Evolutionary conservation across 2,329 filamentous ascomycete genomes (phyloP).

Genomic region (Colletotrichum cordylinicola): DNA sequence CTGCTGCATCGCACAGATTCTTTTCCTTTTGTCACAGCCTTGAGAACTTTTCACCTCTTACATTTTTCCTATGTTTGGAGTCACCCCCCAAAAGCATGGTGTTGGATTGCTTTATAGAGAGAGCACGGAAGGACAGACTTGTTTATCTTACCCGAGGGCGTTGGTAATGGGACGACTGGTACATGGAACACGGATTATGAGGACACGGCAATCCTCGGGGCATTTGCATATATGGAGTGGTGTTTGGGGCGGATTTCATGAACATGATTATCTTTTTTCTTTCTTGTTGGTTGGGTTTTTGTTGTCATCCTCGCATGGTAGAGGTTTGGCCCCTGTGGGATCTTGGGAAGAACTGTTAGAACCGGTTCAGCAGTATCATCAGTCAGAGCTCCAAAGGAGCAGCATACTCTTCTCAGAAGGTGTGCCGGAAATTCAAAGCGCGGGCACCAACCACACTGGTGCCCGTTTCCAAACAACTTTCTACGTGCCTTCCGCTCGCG

Average conservation of each 20-base stretch:
- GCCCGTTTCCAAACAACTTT: conserved; percentile 4
- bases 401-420: neutral
- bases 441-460: neutral
- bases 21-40: neutral
- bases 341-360: neutral
- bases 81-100: conserved; percentile 21
- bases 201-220: conserved; percentile 19
- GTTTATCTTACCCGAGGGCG: conserved; percentile 11
- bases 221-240: conserved; percentile 21
- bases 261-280: neutral
- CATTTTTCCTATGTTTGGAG: conserved; percentile 19
- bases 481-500: neutral
- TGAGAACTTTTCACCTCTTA: neutral
- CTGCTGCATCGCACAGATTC: neutral
- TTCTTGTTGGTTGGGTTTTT: neutral
- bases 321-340: neutral
- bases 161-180: conserved; percentile 17
- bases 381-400: neutral
- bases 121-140: conserved; percentile 6
- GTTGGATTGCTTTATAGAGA: conserved; percentile 20
- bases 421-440: neutral
- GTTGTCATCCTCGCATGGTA: neutral
- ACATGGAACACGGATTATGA: conserved; percentile 17
- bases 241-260: conserved; percentile 19
- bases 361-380: neutral